Conservation (phyloP, 495 filamentous ascomycete genomes). For the Entonaema liquescens region DNA sequence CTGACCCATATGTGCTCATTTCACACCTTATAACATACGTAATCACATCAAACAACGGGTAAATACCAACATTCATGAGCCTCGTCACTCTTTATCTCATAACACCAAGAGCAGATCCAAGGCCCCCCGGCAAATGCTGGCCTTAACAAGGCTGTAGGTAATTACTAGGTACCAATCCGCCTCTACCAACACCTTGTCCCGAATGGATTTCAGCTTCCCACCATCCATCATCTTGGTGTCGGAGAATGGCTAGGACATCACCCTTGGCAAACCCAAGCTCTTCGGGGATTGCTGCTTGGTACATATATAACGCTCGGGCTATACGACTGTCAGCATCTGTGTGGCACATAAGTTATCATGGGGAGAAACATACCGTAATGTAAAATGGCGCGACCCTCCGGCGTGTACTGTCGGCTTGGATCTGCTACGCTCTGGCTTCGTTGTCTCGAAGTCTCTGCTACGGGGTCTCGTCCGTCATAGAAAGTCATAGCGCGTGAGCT, state of each 20-base stretch:
- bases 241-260: constrained; percentile 86
- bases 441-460: constrained; percentile 60
- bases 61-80: constrained; percentile 22
- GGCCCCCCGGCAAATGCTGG: neutral
- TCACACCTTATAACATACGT: constrained; percentile 6
- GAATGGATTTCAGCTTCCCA: constrained; percentile 97
- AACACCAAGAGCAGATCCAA: constrained; percentile 21
- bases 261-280: constrained; percentile 95
- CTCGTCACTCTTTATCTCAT: constrained; percentile 35
- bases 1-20: constrained; percentile 26
- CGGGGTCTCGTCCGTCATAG: constrained; percentile 65
- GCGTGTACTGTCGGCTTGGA: constrained; percentile 74
- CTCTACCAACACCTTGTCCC: constrained; percentile 64
- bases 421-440: constrained; percentile 86
- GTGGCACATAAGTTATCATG: neutral
- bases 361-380: constrained; percentile 81
- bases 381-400: constrained; percentile 86
- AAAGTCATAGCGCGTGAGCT: constrained; percentile 63
- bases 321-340: constrained; percentile 32
- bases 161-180: constrained; percentile 95
- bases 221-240: constrained; percentile 98
- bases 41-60: constrained; percentile 6
- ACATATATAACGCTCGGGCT: constrained; percentile 95
- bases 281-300: constrained; percentile 91
- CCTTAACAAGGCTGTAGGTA: constrained; percentile 82